Evolutionary conservation across 805 yeast species (phyloP).

Genomic region (Millerago galiae): DNA sequence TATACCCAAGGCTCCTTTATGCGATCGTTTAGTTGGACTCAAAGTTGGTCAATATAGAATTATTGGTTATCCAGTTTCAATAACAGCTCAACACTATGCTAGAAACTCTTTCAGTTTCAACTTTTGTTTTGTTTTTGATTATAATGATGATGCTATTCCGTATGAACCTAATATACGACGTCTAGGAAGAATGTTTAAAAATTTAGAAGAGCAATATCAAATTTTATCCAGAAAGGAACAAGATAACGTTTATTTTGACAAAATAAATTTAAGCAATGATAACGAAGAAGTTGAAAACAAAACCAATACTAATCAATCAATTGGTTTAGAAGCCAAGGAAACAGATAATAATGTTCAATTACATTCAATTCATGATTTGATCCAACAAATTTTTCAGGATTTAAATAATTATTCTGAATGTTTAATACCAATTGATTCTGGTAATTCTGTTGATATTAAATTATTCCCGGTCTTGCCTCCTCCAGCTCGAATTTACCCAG

Average conservation of each 20-base stretch:
- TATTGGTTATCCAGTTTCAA: conserved; percentile 84
- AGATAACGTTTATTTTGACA: conserved; percentile 30
- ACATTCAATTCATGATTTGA: conserved; percentile 61
- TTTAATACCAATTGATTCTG: conserved; percentile 83
- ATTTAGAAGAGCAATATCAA: conserved; percentile 83
- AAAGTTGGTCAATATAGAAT: conserved; percentile 65
- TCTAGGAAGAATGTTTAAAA: conserved; percentile 82
- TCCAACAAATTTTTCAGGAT: conserved; percentile 91
- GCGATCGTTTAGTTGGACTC: conserved; percentile 73
- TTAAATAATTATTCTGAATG: conserved; percentile 94
- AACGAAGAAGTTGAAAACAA: neutral
- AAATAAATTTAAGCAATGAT: neutral
- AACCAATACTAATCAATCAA: conserved; percentile 8
- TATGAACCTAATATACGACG: conserved; percentile 82
- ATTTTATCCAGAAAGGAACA: conserved; percentile 53
- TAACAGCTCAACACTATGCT: conserved; percentile 67
- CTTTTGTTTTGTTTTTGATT: conserved; percentile 85
- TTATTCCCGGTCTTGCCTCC: conserved; percentile 87
- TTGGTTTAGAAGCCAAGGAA: conserved; percentile 19
- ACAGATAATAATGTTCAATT: conserved; percentile 19
- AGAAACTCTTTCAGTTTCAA: conserved; percentile 92
- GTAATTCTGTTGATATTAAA: conserved; percentile 88
- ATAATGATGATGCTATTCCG: conserved; percentile 73
- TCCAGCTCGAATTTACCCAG: conserved; percentile 64
- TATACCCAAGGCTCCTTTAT: conserved; percentile 88